Conservation (phyloP, 2,329 filamentous ascomycete genomes). For the Chaetomium globosum region DNA sequence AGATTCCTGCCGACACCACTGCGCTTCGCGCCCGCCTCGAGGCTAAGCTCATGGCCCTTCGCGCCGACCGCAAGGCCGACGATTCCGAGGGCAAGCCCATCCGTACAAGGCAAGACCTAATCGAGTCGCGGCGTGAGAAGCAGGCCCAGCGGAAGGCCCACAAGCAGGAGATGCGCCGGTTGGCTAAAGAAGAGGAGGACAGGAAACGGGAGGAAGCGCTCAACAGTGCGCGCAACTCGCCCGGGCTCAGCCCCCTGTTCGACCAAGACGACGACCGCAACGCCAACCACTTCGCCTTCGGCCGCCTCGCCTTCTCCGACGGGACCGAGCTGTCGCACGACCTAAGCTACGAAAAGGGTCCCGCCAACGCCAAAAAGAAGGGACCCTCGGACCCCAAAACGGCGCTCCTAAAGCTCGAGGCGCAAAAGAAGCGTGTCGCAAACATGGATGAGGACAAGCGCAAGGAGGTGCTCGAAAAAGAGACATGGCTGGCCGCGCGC, state of each 20-base stretch:
- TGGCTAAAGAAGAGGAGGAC: constrained; percentile 80
- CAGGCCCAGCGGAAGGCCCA: constrained; percentile 82
- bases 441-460: constrained; percentile 78
- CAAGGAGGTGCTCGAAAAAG: constrained; percentile 87
- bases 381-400: constrained; percentile 83
- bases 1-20: constrained; percentile 70
- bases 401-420: constrained; percentile 81
- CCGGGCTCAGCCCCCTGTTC: constrained; percentile 58
- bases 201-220: constrained; percentile 64
- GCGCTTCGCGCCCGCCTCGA: constrained; percentile 77
- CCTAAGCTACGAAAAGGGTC: constrained; percentile 59
- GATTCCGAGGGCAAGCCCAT: constrained; percentile 79
- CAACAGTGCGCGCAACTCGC: constrained; percentile 62
- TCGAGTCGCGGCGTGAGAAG: constrained; percentile 85
- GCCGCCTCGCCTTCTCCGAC: constrained; percentile 86
- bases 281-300: constrained; percentile 79
- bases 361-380: constrained; percentile 64
- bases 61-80: constrained; percentile 84
- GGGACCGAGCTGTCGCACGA: constrained; percentile 77
- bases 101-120: constrained; percentile 84
- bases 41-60: constrained; percentile 80
- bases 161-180: constrained; percentile 80
- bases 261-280: constrained; percentile 51
- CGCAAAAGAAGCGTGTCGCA: constrained; percentile 79
- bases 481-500: constrained; percentile 88